Conservation (phyloP, 73 alveolate genomes). For the Uronychia binucleata region DNA sequence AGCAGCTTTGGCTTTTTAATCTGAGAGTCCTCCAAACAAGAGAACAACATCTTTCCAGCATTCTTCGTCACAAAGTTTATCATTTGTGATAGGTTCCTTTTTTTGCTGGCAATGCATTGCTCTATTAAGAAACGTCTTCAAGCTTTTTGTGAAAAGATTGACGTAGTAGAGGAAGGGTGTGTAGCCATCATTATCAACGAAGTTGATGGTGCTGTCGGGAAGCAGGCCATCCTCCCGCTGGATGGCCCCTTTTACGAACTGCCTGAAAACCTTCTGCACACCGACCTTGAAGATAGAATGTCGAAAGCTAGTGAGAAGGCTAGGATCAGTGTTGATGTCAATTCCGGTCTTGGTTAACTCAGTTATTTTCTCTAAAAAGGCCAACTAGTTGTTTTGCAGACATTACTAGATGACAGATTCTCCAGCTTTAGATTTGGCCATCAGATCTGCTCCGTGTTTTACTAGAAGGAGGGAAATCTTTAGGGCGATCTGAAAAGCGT, state of each 20-base stretch:
- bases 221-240: constrained; percentile 38
- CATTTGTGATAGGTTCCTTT: constrained; percentile 9
- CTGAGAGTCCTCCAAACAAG: not conserved
- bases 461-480: not conserved
- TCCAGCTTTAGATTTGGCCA: not conserved
- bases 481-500: not conserved
- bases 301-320: constrained; percentile 4
- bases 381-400: not conserved
- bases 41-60: not conserved
- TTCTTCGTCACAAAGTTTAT: not conserved
- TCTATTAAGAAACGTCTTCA: not conserved
- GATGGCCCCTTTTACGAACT: constrained; percentile 18
- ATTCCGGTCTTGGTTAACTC: not conserved
- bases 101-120: not conserved
- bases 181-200: constrained; percentile 84
- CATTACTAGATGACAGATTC: not conserved
- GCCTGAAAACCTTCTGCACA: not conserved
- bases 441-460: not conserved
- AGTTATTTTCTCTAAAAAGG: not conserved
- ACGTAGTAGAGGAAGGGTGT: constrained; percentile 82
- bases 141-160: constrained; percentile 3
- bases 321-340: constrained; percentile 28
- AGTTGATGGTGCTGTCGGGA: constrained; percentile 58
- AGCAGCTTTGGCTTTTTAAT: not conserved
- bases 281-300: not conserved